Evolutionary conservation across 2,329 filamentous ascomycete species (phyloP), one percentile per base, ranked within the genome.

Genomic region (Xylariaceae sp.): DNA sequence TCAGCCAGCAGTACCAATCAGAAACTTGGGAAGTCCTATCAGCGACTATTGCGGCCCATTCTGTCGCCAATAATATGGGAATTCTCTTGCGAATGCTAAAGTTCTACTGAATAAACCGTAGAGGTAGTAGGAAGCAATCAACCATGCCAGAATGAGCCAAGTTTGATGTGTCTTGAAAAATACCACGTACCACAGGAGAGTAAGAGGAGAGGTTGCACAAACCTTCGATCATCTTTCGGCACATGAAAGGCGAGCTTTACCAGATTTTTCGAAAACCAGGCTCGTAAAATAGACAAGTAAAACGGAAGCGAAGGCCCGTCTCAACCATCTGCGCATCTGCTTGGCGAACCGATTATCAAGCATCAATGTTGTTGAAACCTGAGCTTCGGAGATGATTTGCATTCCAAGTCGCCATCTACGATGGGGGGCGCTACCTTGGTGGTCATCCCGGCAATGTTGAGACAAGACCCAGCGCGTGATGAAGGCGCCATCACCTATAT

Each of bases 401-500:
- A 68, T 61, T 9, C 57, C 61, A 2, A 70, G 44, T 13, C 50
- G 54, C 63, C 63, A 68, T 27, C 46, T 33, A 18, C 36, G 48
- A 3, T 13, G 32, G 9, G 9, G 1, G 1, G 37, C 33, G 3
- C 9, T 4, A 7, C 32, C 1, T 6, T 43, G 32, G 11, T 60
- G 46, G 5, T 7, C 23, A 1, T 20, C 15, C 4, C 53, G 23
- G 1, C 50, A 50, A 15, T 67, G 63, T 15, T 64, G 52, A 21
- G 60, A 64, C 2, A 65, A 42, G 0, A 70, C 41, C 55, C 62
- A 70, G 6, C 63, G 60, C 1, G 68, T 69, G 40, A 70, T 60
- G 48, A 67, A 68, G 2, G 55, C 53, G 7, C 68, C 67, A 13
- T 68, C 67, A 0, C 67, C 66, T 0, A 59, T 62, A 29, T 65